Conservation (phyloP, 2,329 filamentous ascomycete species). For the Zymoseptoria tritici region DNA sequence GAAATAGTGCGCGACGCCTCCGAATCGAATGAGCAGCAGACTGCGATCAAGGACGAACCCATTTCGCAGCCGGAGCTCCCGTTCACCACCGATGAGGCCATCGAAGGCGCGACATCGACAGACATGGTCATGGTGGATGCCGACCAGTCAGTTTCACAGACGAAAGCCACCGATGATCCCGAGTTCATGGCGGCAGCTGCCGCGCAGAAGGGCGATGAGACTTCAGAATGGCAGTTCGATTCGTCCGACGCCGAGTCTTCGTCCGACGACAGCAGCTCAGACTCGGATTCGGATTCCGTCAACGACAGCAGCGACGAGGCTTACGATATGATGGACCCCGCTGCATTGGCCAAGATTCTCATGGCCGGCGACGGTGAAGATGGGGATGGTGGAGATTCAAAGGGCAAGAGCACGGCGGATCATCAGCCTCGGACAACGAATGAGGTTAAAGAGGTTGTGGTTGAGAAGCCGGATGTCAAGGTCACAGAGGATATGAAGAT, state of each 20-base stretch:
- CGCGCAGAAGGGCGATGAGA: conserved; percentile 41
- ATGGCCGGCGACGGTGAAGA: conserved; percentile 77
- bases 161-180: conserved; percentile 28
- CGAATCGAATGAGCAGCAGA: conserved; percentile 1
- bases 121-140: conserved; percentile 8
- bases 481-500: conserved; percentile 72
- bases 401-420: conserved; percentile 35
- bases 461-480: conserved; percentile 64
- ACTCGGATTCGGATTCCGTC: conserved; percentile 28
- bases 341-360: conserved; percentile 74
- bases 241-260: conserved; percentile 55
- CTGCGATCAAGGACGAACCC: neutral
- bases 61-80: neutral
- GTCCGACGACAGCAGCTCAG: conserved; percentile 40
- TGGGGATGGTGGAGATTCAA: conserved; percentile 63
- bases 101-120: neutral
- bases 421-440: conserved; percentile 68
- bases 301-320: conserved; percentile 54
- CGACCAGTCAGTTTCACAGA: neutral
- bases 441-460: conserved; percentile 51
- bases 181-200: conserved; percentile 40
- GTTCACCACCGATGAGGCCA: neutral
- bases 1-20: conserved; percentile 7
- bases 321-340: conserved; percentile 68
- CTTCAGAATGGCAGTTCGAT: conserved; percentile 74